Evolutionary conservation across 2,329 filamentous ascomycete genomes (phyloP).

Genomic region (Fusarium foetens): DNA sequence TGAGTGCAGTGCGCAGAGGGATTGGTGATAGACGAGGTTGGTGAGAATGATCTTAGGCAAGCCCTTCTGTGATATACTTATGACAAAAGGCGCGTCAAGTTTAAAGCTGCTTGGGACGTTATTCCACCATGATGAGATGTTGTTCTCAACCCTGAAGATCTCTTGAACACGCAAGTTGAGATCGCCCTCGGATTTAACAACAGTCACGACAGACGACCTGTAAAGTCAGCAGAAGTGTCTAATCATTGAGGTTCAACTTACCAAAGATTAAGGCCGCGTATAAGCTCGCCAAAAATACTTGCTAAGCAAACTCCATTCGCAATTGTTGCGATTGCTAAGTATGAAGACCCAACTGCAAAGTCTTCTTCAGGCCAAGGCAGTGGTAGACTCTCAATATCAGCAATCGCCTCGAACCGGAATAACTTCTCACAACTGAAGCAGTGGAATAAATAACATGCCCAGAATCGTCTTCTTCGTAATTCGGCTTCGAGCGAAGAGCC

Average conservation of each 20-base stretch:
- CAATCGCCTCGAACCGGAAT: accelerated
- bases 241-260: accelerated
- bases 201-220: background rate
- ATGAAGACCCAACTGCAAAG: accelerated
- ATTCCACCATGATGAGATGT: background rate
- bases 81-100: accelerated
- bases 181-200: accelerated
- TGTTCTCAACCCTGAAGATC: background rate
- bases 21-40: background rate
- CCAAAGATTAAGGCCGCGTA: background rate
- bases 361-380: background rate
- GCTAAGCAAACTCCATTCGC: accelerated
- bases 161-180: background rate
- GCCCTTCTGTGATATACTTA: accelerated
- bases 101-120: accelerated
- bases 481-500: background rate
- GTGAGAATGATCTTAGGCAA: background rate
- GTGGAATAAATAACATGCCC: constrained; percentile 3
- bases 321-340: background rate
- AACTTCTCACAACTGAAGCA: constrained; percentile 1
- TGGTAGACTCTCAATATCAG: background rate
- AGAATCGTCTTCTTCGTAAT: accelerated
- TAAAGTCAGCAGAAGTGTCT: accelerated
- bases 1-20: background rate
- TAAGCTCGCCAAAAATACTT: background rate